A percentile compares a stretch with the other conserved stretches of the same genome.
Conservation (phyloP, 2,329 filamentous ascomycete species). For the Shiraia sp. region DNA sequence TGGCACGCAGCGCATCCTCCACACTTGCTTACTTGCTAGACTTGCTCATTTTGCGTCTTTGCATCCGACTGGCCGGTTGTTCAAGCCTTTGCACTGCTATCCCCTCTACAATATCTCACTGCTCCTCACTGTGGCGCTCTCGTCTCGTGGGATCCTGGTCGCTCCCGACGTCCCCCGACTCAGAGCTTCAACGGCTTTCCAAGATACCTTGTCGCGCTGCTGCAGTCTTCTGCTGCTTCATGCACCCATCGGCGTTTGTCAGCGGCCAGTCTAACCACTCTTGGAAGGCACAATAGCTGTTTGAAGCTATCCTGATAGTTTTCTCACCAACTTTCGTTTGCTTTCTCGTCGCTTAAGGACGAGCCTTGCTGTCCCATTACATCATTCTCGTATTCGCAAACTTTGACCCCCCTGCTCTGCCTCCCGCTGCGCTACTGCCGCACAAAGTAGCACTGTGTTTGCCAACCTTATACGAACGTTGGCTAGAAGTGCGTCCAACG, state of each 20-base stretch:
- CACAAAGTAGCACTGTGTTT: conserved; percentile 15
- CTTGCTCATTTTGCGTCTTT: neutral
- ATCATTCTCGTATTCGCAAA: conserved; percentile 4
- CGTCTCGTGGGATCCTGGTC: conserved; percentile 3
- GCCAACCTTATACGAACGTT: conserved; percentile 22
- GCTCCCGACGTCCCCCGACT: neutral
- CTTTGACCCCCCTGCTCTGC: conserved; percentile 5
- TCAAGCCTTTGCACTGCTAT: neutral
- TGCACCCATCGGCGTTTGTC: neutral
- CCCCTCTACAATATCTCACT: neutral
- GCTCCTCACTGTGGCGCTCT: conserved; percentile 1
- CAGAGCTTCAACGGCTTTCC: neutral
- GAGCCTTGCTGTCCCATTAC: neutral
- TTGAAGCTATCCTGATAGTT: neutral
- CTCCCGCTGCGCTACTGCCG: conserved; percentile 14
- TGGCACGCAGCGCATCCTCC: conserved; percentile 1
- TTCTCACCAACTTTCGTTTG: no score
- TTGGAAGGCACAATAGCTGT: conserved; percentile 1
- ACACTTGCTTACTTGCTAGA: neutral
- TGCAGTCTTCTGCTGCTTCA: conserved; percentile 1
- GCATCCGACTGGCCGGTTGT: neutral
- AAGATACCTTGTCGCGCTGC: neutral
- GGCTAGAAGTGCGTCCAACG: conserved; percentile 19
- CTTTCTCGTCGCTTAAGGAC: neutral
- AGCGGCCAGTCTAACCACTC: conserved; percentile 1